phyloP scores from a whole-genome alignment of 352 stramenopile genomes.

The Globisporangium paroecandrum region DNA sequence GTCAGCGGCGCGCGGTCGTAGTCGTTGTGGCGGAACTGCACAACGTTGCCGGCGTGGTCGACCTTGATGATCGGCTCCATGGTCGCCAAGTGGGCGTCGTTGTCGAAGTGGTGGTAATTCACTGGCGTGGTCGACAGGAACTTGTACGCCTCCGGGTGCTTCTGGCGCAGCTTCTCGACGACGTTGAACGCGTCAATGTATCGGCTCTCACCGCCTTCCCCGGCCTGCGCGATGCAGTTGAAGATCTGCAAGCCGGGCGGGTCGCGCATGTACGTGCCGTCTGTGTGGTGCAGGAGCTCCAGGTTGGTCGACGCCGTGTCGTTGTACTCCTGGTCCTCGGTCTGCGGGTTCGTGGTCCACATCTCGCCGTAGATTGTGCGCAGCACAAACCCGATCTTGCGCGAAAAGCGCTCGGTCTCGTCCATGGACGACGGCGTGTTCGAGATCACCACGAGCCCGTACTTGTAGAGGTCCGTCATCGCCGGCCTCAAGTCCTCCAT shows the following conservation, averaged over 20 bases:
- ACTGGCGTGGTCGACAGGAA: slow-evolving; percentile 69
- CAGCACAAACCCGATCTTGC: slow-evolving; percentile 79
- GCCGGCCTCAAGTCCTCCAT: slow-evolving; percentile 57
- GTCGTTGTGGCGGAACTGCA: slow-evolving; percentile 87
- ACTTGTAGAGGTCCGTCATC: slow-evolving; percentile 73
- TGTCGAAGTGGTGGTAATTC: slow-evolving; percentile 78
- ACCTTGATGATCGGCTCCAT: slow-evolving; percentile 81
- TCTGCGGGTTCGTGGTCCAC: slow-evolving; percentile 84
- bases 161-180: slow-evolving; percentile 50
- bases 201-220: slow-evolving; percentile 65
- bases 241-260: slow-evolving; percentile 88
- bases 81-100: slow-evolving; percentile 66
- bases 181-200: slow-evolving; percentile 84
- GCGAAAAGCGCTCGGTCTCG: slow-evolving; percentile 75
- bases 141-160: slow-evolving; percentile 60
- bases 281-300: slow-evolving; percentile 82
- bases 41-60: slow-evolving; percentile 66
- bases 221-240: slow-evolving; percentile 81
- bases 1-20: slow-evolving; percentile 83
- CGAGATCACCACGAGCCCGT: slow-evolving; percentile 65
- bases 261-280: slow-evolving; percentile 86
- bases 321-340: slow-evolving; percentile 71
- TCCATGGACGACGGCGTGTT: slow-evolving; percentile 70
- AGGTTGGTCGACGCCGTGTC: slow-evolving; percentile 87
- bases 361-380: slow-evolving; percentile 89